Conservation (phyloP, 1,284 basidiomycete genomes). For the Fistulinella cinereoalba region DNA sequence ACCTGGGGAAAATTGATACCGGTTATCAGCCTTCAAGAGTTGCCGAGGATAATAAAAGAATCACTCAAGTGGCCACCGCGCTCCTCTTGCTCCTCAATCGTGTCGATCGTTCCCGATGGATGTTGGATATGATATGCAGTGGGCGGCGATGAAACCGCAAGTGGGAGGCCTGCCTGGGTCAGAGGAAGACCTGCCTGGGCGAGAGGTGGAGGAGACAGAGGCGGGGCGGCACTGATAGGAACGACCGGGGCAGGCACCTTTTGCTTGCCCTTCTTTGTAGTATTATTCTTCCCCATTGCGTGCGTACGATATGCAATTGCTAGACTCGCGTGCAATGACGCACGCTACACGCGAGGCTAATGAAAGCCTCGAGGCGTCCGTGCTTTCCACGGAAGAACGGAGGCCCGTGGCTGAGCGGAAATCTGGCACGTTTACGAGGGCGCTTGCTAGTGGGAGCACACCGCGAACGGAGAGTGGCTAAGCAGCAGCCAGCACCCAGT, state of each 20-base stretch:
- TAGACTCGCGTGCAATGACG: conserved; percentile 27
- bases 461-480: conserved; percentile 8
- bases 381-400: conserved; percentile 13
- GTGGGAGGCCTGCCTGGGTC: too few species aligned
- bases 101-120: conserved; percentile 16
- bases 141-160: conserved; percentile 27
- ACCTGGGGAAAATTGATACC: conserved; percentile 11
- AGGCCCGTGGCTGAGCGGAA: conserved; percentile 5
- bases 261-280: conserved; percentile 38
- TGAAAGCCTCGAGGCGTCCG: conserved; percentile 29
- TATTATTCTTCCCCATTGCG: conserved; percentile 30
- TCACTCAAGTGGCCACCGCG: conserved; percentile 22
- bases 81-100: conserved; percentile 31
- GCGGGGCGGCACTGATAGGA: conserved; percentile 9
- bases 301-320: conserved; percentile 14
- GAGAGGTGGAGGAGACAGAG: conserved; percentile 11
- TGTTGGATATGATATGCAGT: conserved; percentile 28
- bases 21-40: conserved; percentile 11
- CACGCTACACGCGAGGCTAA: conserved; percentile 25
- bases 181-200: too few species aligned
- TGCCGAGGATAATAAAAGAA: conserved; percentile 3
- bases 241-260: conserved; percentile 20
- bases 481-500: conserved; percentile 1
- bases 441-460: background rate
- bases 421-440: conserved; percentile 8